Conservation (phyloP, 768 basidiomycete species). For the Serpula lacrymans region DNA sequence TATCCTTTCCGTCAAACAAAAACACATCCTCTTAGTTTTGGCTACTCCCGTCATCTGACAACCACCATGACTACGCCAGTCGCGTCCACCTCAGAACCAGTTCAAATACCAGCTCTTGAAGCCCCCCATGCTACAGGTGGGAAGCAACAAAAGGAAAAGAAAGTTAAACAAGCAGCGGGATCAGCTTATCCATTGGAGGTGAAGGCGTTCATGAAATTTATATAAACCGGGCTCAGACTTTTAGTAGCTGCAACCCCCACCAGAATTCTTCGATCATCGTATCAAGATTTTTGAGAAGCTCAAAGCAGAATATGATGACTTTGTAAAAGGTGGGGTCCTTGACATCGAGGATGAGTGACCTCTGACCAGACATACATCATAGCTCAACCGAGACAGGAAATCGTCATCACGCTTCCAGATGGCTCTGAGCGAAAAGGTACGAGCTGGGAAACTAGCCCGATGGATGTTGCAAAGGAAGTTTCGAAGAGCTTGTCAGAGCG, state of each 20-base stretch:
- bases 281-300: conserved; percentile 87
- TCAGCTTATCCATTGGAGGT: conserved; percentile 67
- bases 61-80: conserved; percentile 53
- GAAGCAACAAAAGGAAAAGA: conserved; percentile 46
- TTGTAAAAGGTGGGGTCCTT: conserved; percentile 58
- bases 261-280: conserved; percentile 86
- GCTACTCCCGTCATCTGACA: conserved; percentile 19
- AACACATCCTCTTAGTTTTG: conserved; percentile 3
- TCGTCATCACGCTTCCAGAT: conserved; percentile 81
- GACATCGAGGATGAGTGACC: not conserved
- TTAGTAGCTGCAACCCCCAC: conserved; percentile 70
- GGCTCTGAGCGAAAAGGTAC: conserved; percentile 80
- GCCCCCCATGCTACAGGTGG: conserved; percentile 37
- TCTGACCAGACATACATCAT: conserved; percentile 4
- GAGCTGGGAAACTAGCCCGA: conserved; percentile 93
- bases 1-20: conserved; percentile 9
- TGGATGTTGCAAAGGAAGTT: conserved; percentile 86
- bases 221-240: not conserved
- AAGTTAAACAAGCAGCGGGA: conserved; percentile 27
- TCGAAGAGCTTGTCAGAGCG: conserved; percentile 85
- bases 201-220: conserved; percentile 9
- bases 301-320: conserved; percentile 80
- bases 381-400: conserved; percentile 83
- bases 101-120: conserved; percentile 42
- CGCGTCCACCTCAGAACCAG: conserved; percentile 53